A percentile compares a stretch with the other conserved stretches of the same genome.
These are phyloP conservation scores for Metarhizium humberi DNA, from an alignment of 2,329 filamentous ascomycete species.

Conservation along the genomic window DNA sequence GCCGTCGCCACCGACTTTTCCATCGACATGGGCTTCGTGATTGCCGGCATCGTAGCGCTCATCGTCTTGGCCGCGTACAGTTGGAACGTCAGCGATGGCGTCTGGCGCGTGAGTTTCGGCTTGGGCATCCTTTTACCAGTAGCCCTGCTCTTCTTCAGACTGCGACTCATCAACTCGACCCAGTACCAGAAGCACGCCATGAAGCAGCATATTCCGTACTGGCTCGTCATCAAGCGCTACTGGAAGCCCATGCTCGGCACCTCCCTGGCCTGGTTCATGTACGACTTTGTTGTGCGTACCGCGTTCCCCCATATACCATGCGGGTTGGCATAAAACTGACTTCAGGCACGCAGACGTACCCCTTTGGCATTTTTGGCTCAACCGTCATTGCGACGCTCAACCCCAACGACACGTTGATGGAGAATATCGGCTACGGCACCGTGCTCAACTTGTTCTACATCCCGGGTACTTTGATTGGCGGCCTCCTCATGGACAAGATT, in stretches of 20 bases:
- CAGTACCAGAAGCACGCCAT: conserved; percentile 19
- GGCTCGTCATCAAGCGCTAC: conserved; percentile 15
- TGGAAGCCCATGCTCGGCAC: conserved; percentile 43
- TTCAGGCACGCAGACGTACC: conserved; percentile 10
- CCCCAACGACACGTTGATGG: conserved; percentile 10
- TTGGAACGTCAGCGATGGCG: conserved; percentile 24
- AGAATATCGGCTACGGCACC: conserved; percentile 15
- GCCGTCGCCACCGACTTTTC: conserved; percentile 34
- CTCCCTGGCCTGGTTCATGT: conserved; percentile 40
- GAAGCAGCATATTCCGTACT: conserved; percentile 15
- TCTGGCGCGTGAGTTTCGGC: conserved; percentile 31
- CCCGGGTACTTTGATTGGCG: conserved; percentile 24
- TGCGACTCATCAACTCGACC: conserved; percentile 42
- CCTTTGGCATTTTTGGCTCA: conserved; percentile 15
- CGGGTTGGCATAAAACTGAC: neutral
- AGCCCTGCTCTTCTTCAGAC: conserved; percentile 43
- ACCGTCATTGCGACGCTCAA: conserved; percentile 14
- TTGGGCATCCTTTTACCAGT: conserved; percentile 27
- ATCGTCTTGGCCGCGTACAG: conserved; percentile 31
- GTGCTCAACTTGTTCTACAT: conserved; percentile 14
- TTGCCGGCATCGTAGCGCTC: conserved; percentile 32
- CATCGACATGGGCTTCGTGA: conserved; percentile 24
- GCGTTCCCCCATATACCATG: neutral
- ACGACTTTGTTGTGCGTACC: conserved; percentile 14
- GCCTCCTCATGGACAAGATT: conserved; percentile 27